Base-by-base conservation (phyloP, 2,329 filamentous ascomycete species). In the Sclerotinia spermophila region DNA sequence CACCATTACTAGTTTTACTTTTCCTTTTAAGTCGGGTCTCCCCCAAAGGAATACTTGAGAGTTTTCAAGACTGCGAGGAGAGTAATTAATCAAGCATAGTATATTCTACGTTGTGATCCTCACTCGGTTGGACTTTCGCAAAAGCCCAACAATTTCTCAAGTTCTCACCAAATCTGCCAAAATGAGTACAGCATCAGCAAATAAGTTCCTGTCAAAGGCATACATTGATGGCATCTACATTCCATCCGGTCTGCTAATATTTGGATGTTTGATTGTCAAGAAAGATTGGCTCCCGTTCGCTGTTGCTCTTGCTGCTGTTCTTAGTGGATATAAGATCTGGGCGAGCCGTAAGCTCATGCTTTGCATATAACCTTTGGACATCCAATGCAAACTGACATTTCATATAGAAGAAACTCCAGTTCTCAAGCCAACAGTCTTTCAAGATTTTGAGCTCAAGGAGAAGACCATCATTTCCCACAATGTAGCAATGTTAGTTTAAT, bases 381-480 rank as follows among this genome's bases (percentile, higher is more conserved):
- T 56, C 48, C 19, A 51, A 27, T n/a, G 10, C 19, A 44, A 38
- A 40, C 71, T 77, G 64, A 76, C 62, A 38, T 30, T 15, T 30
- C 71, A 7, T 48, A 40, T 81, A 94, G 93, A 89, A 80, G 86
- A 89, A 73, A 89, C 90, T 81, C 94, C 92, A 82, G 90, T 96
- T 74, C 88, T 99, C 77, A 95, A 95, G 84, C 93, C 94, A 44
- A 89, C 90, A 76, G 86, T 86, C 66, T 97, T 97, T 87, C 94
- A 97, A 81, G 88, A 97, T 71, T 97, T 97, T 80, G 90, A 93
- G 81, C 90, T 99, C 77, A 90, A 92, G 82, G 93, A 98, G 82
- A 98, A 97, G 88, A 98, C 91, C 21, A 87, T 96, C 75, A 90
- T 98, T 79, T 97, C 95, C 44, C 96, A 98, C 88, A 99, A 99